Percentiles rank a stretch among this genome's conserved stretches.
These are phyloP conservation scores for Pichia sp. DNA, from an alignment of 1,139 yeast species.

Conservation along the genomic window DNA sequence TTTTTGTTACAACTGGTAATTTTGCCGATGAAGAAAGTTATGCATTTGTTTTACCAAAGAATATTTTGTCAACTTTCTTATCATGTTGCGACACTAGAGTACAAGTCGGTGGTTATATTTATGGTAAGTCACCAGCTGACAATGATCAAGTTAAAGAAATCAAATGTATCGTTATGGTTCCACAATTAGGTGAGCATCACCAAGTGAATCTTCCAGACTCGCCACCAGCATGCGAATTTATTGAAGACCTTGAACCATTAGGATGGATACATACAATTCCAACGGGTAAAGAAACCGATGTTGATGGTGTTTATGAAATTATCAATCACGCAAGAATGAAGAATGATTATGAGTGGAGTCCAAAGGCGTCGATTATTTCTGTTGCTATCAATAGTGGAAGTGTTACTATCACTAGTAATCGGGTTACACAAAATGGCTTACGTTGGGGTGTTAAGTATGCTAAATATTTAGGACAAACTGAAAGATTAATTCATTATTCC, in stretches of 20 bases:
- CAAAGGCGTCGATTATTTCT: conserved; percentile 53
- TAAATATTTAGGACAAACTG: conserved; percentile 41
- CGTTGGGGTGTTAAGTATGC: conserved; percentile 74
- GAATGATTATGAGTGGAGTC: conserved; percentile 35
- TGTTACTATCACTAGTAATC: conserved; percentile 68
- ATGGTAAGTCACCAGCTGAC: conserved; percentile 73
- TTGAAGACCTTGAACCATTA: conserved; percentile 55
- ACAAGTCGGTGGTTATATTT: conserved; percentile 80
- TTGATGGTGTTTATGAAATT: conserved; percentile 69
- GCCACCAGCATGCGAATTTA: conserved; percentile 39
- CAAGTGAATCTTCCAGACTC: conserved; percentile 60
- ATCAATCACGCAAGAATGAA: conserved; percentile 55
- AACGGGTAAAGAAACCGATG: conserved; percentile 47
- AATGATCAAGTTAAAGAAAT: conserved; percentile 76
- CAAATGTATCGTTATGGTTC: conserved; percentile 72
- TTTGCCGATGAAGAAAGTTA: conserved; percentile 53
- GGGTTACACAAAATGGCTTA: conserved; percentile 61
- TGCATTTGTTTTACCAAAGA: conserved; percentile 81
- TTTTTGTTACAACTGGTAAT: conserved; percentile 66
- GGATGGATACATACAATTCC: conserved; percentile 86
- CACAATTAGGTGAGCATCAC: conserved; percentile 79
- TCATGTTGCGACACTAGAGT: conserved; percentile 79
- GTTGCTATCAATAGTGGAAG: conserved; percentile 86
- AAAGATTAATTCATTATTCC: conserved; percentile 42
- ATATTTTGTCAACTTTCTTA: conserved; percentile 72